Base-by-base conservation (phyloP, 2,329 filamentous ascomycete genomes). In the Pseudogymnoascus sp. region DNA sequence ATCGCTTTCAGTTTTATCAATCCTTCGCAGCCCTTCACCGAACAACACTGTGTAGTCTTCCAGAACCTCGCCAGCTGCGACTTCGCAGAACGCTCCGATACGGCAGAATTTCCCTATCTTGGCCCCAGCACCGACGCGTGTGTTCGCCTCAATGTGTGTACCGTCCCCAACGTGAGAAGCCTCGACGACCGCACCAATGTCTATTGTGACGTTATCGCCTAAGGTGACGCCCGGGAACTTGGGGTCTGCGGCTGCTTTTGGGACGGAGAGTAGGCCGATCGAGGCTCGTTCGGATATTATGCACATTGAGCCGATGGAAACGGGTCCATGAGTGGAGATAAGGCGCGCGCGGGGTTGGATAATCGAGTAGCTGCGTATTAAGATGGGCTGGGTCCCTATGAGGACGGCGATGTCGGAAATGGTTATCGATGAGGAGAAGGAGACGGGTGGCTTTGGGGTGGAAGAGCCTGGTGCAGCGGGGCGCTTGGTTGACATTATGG, bases 281-380 rank as follows among this genome's bases (percentile, higher is more conserved):
- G 80, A 77, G 7, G 81, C 76, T 63, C 85, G 78, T 76, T 97
- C 95, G 68, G 89, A 86, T 46, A 97, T 81, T 53, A 96, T 89
- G 70, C 90, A 95, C 61, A 88, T 86, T 64, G 90, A 86, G 25
- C 93, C 92, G 65, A 96, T 84, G 28, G 87, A 86, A 68, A 97
- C 86, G 46, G 91, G 88, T 3, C 91, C 91, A 61, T 88, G 82
- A 63, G 86, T 86, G 7, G 93, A 88, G 70, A 92, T 89, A 63
- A 97, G 83, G 66, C 88, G 86, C 14, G 88, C 85, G 59, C 93
- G 90, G 1, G 95, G 93, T 71, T 97, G 93, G n/a, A 99, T 77
- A 5, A 97, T 84, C 3, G 86, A 88, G 71, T 91, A 87, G 23
- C 89, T 82, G 63, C 88, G 88, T 66, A 97, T 86, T 49, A 85